phyloP scores from a whole-genome alignment of 345 rosid genomes.

The Rubroshorea leprosula region DNA sequence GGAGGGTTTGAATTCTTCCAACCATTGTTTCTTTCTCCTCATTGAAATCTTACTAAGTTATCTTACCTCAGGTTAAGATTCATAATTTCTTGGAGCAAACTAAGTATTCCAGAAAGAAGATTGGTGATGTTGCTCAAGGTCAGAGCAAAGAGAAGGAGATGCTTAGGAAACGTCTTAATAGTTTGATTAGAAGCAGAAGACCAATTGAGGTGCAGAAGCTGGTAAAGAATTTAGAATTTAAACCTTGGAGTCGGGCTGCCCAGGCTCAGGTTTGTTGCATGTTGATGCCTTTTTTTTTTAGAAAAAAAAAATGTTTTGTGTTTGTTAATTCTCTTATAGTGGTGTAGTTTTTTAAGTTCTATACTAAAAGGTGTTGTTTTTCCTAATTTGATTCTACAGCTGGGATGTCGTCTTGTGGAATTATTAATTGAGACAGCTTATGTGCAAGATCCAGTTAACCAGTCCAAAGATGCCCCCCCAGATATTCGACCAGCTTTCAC shows the following conservation, averaged over 20 bases:
- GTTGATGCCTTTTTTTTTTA: conserved; percentile 7
- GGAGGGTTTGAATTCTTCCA: not conserved
- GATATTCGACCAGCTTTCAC: conserved; percentile 92
- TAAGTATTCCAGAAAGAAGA: conserved; percentile 44
- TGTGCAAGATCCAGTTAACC: conserved; percentile 76
- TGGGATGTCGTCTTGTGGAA: conserved; percentile 82
- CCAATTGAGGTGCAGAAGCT: conserved; percentile 61
- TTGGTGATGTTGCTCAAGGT: conserved; percentile 34
- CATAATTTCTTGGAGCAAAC: conserved; percentile 73
- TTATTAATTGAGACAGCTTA: conserved; percentile 75
- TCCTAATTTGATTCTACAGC: conserved; percentile 40
- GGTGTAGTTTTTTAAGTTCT: not conserved
- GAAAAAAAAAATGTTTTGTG: no score
- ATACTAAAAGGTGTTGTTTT: conserved; percentile 2
- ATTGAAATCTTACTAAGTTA: conserved; percentile 7
- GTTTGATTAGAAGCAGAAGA: conserved; percentile 66
- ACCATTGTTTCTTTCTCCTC: not conserved
- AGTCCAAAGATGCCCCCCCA: conserved; percentile 60
- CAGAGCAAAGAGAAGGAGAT: conserved; percentile 48
- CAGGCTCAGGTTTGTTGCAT: conserved; percentile 73
- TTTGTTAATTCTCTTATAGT: not conserved
- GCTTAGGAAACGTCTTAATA: conserved; percentile 66
- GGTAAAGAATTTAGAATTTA: conserved; percentile 53
- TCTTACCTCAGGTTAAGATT: conserved; percentile 58
- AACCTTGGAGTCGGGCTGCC: conserved; percentile 83